These are phyloP conservation scores for Paraglomus brasilianum DNA, from an alignment of 192 early-diverging fungal species.

Conservation along the genomic window DNA sequence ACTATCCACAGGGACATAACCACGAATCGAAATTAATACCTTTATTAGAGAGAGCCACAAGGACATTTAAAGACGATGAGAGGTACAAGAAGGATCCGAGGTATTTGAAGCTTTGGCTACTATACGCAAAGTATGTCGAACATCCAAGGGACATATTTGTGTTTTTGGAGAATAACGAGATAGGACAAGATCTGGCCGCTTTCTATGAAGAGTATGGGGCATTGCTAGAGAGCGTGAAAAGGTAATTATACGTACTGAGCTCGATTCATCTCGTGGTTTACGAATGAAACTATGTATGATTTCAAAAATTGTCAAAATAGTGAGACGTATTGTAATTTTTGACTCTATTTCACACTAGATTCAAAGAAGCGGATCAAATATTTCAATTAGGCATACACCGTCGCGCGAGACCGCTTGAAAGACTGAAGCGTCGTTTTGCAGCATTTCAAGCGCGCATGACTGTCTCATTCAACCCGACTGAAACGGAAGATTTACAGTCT, in stretches of 20 bases:
- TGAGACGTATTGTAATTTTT: not conserved
- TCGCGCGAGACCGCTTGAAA: conserved; percentile 67
- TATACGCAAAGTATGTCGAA: conserved; percentile 53
- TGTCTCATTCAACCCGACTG: not conserved
- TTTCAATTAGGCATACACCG: conserved; percentile 65
- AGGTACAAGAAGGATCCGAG: conserved; percentile 63
- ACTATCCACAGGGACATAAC: conserved; percentile 57
- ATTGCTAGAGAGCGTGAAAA: conserved; percentile 51
- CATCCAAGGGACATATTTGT: conserved; percentile 71
- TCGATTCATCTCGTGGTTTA: not conserved
- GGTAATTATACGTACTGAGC: conserved; percentile 28
- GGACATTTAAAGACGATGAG: conserved; percentile 49
- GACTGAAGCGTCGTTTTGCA: conserved; percentile 55
- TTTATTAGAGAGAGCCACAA: conserved; percentile 50
- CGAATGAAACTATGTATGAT: conserved; percentile 9
- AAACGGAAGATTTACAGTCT: conserved; percentile 23
- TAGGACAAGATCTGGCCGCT: conserved; percentile 63
- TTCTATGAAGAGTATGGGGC: conserved; percentile 78
- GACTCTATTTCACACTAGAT: conserved; percentile 35
- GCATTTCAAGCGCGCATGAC: conserved; percentile 59
- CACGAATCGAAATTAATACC: conserved; percentile 50
- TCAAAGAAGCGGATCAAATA: conserved; percentile 60
- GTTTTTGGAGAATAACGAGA: conserved; percentile 68
- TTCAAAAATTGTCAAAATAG: not conserved
- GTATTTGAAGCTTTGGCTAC: conserved; percentile 42